These are phyloP conservation scores for Diaporthe helianthi DNA, from an alignment of 2,329 filamentous ascomycete genomes.

Conservation along the genomic window DNA sequence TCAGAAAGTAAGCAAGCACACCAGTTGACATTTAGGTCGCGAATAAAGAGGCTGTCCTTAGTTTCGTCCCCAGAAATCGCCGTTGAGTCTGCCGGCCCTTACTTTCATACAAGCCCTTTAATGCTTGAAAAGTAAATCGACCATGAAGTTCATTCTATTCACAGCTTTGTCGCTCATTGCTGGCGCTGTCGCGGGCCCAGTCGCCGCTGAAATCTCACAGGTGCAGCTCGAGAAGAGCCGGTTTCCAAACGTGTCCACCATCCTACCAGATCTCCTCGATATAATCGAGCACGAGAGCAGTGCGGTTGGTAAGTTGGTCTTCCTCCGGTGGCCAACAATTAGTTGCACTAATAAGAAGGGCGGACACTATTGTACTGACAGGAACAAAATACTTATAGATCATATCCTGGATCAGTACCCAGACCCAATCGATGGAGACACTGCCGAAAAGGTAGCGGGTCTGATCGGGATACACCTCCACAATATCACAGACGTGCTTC, in stretches of 20 bases:
- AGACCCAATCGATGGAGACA: background rate
- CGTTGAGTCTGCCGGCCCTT: background rate
- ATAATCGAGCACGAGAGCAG: background rate
- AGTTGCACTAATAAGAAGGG: background rate
- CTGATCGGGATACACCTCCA: background rate
- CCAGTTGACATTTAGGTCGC: background rate
- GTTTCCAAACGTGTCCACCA: background rate
- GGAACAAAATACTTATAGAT: background rate
- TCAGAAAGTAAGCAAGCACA: background rate
- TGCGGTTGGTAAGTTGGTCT: background rate
- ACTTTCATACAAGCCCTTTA: background rate
- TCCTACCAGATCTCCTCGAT: conserved; percentile 1
- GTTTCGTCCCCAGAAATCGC: background rate
- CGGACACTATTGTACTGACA: background rate
- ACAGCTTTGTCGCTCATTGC: background rate
- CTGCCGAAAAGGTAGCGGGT: background rate
- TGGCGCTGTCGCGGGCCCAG: background rate
- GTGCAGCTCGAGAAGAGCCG: background rate
- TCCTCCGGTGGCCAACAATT: background rate
- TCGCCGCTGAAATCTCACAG: background rate
- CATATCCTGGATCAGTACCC: background rate
- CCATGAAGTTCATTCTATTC: conserved; percentile 7
- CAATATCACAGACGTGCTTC: background rate
- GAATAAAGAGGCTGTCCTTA: no score
- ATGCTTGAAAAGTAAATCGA: background rate